These are phyloP conservation scores for Saccharomycopsis fodiens DNA, from an alignment of 805 yeast genomes.

Conservation along the genomic window DNA sequence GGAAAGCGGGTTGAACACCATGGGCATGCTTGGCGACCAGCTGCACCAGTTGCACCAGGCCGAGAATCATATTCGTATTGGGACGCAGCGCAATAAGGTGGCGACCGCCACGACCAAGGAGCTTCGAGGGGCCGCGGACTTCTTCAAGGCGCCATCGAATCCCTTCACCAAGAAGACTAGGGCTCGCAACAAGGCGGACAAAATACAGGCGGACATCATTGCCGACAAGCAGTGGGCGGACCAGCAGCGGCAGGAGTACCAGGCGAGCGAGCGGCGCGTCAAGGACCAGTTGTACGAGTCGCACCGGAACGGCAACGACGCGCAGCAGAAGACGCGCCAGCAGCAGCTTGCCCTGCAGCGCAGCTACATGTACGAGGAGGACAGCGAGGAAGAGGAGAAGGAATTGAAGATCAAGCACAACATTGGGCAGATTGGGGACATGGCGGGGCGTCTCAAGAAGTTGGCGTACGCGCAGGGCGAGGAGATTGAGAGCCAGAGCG, in stretches of 20 bases:
- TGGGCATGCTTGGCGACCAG: constrained; percentile 92
- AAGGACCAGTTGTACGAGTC: constrained; percentile 50
- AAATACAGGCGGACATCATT: constrained; percentile 51
- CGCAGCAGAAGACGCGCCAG: constrained; percentile 30
- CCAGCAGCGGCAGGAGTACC: constrained; percentile 48
- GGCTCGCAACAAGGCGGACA: constrained; percentile 64
- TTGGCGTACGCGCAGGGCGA: constrained; percentile 66
- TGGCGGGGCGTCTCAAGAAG: constrained; percentile 62
- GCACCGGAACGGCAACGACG: constrained; percentile 28
- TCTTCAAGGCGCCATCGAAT: constrained; percentile 36
- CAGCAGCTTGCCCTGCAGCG: constrained; percentile 43
- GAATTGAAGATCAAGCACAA: constrained; percentile 83
- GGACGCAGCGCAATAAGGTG: constrained; percentile 72
- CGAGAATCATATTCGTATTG: constrained; percentile 67
- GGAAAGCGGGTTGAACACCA: constrained; percentile 66
- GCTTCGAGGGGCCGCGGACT: constrained; percentile 36
- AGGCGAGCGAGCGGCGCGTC: constrained; percentile 61
- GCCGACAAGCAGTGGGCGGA: constrained; percentile 59
- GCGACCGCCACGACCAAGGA: constrained; percentile 81
- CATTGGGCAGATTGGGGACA: constrained; percentile 65
- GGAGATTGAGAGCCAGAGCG: constrained; percentile 75
- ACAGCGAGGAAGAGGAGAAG: constrained; percentile 87
- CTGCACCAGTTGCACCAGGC: constrained; percentile 76
- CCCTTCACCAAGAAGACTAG: constrained; percentile 84
- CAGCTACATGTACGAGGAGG: constrained; percentile 67